phyloP scores from a whole-genome alignment of 257 asterid genomes.

The Fraxinus cuspidata region DNA sequence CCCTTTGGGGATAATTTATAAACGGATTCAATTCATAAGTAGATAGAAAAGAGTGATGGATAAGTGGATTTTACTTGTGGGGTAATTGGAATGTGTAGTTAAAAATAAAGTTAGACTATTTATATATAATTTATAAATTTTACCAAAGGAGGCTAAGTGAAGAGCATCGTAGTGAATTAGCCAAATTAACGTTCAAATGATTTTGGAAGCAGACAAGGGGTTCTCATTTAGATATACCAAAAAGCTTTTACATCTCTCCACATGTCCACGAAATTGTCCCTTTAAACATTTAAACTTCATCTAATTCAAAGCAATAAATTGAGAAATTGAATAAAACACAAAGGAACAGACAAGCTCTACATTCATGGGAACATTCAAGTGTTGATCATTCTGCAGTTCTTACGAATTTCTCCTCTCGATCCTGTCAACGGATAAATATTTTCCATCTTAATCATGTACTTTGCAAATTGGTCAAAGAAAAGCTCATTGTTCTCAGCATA shows the following conservation, averaged over 20 bases:
- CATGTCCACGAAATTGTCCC: not conserved
- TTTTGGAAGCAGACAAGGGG: not conserved
- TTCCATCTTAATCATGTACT: constrained; percentile 67
- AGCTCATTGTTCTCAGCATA: constrained; percentile 39
- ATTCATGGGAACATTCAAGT: not conserved
- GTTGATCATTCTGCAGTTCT: constrained; percentile 49
- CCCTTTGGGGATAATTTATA: too few relatives aligned
- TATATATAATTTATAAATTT: too few relatives aligned
- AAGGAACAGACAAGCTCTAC: not conserved
- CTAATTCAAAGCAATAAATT: not conserved
- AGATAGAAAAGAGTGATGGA: too few relatives aligned
- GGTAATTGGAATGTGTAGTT: too few relatives aligned
- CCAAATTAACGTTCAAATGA: too few relatives aligned
- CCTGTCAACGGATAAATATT: constrained; percentile 44
- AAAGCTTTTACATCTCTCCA: not conserved
- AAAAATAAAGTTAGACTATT: too few relatives aligned
- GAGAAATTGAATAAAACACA: not conserved
- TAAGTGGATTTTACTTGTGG: too few relatives aligned
- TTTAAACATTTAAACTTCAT: not conserved
- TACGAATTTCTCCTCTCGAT: constrained; percentile 50
- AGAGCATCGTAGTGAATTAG: too few relatives aligned
- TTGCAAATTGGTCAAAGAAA: constrained; percentile 48
- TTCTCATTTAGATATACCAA: not conserved
- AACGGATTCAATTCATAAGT: too few relatives aligned
- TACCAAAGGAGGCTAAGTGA: too few relatives aligned